Evolutionary conservation across 192 early-diverging fungal species (phyloP).

Genomic region (Thamnidium elegans): DNA sequence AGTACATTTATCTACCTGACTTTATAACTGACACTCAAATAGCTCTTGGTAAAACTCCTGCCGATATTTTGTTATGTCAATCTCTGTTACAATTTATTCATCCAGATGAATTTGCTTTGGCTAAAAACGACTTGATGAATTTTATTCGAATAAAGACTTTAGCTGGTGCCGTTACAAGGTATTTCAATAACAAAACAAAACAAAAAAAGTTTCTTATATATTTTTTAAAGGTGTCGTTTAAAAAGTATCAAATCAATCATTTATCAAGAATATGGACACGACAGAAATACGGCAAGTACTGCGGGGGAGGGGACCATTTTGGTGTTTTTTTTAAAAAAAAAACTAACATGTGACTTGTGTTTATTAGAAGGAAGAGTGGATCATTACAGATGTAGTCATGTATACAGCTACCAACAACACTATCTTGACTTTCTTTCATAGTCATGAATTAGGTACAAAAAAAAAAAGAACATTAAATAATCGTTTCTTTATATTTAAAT

Average conservation of each 20-base stretch:
- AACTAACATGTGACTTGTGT: too few relatives aligned
- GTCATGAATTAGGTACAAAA: slow-evolving; percentile 14
- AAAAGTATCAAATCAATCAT: slow-evolving; percentile 3
- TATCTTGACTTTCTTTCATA: slow-evolving; percentile 24
- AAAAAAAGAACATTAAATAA: too few relatives aligned
- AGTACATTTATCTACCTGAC: slow-evolving; percentile 18
- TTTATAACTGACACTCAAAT: neutral
- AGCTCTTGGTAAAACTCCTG: neutral
- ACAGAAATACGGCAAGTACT: too few relatives aligned
- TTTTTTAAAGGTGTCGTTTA: slow-evolving; percentile 20
- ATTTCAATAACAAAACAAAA: slow-evolving; percentile 2
- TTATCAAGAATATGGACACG: neutral
- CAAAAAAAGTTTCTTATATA: slow-evolving; percentile 5
- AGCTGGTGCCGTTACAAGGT: slow-evolving; percentile 28
- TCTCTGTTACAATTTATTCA: slow-evolving; percentile 26
- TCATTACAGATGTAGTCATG: slow-evolving; percentile 22
- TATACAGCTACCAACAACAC: slow-evolving; percentile 19
- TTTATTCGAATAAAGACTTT: slow-evolving; percentile 17
- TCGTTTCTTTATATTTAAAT: too few relatives aligned
- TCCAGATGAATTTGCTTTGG: slow-evolving; percentile 18
- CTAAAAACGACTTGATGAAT: slow-evolving; percentile 10
- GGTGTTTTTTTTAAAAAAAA: too few relatives aligned
- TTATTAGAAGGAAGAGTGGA: slow-evolving; percentile 15
- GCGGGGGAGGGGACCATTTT: too few relatives aligned
- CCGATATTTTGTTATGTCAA: slow-evolving; percentile 13